phyloP scores from a whole-genome alignment of 148 eudicot genomes.

The Rhododendron kiyosumense region DNA sequence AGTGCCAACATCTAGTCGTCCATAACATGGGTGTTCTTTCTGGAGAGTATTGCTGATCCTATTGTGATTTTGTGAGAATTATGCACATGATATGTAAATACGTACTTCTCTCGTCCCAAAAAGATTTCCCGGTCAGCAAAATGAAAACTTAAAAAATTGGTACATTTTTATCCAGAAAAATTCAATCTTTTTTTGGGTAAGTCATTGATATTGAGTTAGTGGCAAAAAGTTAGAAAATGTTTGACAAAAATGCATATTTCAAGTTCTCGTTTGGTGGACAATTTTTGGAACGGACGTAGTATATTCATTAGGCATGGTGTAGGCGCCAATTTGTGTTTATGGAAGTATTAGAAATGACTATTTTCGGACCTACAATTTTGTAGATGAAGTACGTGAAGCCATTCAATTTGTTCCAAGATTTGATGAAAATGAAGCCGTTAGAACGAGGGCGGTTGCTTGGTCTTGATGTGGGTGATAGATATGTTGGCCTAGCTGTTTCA shows the following conservation, averaged over 20 bases:
- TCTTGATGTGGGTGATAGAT: conserved; percentile 89
- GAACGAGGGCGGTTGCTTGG: conserved; percentile 67
- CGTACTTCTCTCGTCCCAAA: neutral
- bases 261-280: neutral
- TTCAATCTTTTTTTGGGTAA: neutral
- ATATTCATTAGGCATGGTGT: neutral
- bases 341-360: neutral
- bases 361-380: neutral
- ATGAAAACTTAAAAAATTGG: neutral
- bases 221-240: neutral
- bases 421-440: conserved; percentile 37
- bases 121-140: neutral
- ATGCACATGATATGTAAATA: neutral
- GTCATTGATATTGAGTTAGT: neutral
- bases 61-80: neutral
- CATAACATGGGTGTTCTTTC: neutral
- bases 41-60: neutral
- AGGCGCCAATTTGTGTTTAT: neutral
- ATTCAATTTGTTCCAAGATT: conserved; percentile 55
- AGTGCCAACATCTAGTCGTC: neutral
- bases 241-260: neutral
- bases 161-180: neutral
- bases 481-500: conserved; percentile 84
- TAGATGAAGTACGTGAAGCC: conserved; percentile 79
- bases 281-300: neutral